These are phyloP conservation scores for Populus deltoides DNA, from an alignment of 345 rosid genomes.

Conservation along the genomic window DNA sequence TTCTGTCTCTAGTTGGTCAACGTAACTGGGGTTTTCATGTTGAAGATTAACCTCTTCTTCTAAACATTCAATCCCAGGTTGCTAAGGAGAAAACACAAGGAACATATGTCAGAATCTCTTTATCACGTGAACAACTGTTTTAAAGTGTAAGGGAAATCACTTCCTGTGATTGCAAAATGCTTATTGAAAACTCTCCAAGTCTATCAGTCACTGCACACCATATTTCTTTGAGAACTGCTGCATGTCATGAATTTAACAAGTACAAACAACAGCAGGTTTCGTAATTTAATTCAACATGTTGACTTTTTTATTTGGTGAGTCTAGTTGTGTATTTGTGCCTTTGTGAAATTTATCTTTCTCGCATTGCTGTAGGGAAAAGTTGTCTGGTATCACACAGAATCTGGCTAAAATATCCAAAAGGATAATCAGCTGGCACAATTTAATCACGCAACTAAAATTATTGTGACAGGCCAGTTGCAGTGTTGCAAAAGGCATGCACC, in stretches of 20 bases:
- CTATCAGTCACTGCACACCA: background rate
- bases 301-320: background rate
- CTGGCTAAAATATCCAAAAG: background rate
- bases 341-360: background rate
- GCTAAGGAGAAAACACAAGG: conserved; percentile 25
- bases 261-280: background rate
- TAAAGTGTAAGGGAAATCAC: background rate
- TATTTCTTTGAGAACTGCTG: background rate
- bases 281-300: background rate
- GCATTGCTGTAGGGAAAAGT: background rate
- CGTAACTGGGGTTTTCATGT: conserved; percentile 22
- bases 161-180: background rate
- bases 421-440: background rate
- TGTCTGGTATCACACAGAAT: background rate
- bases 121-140: background rate
- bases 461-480: background rate
- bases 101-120: conserved; percentile 17
- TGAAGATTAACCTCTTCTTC: conserved; percentile 47
- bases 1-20: conserved; percentile 26
- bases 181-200: background rate
- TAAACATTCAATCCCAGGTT: conserved; percentile 26
- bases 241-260: background rate
- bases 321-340: background rate
- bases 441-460: background rate
- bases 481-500: background rate